A percentile compares a stretch with the other conserved stretches of the same genome.
phyloP scores from a whole-genome alignment of 495 filamentous ascomycete species.

The Penicillium diatomitis region DNA sequence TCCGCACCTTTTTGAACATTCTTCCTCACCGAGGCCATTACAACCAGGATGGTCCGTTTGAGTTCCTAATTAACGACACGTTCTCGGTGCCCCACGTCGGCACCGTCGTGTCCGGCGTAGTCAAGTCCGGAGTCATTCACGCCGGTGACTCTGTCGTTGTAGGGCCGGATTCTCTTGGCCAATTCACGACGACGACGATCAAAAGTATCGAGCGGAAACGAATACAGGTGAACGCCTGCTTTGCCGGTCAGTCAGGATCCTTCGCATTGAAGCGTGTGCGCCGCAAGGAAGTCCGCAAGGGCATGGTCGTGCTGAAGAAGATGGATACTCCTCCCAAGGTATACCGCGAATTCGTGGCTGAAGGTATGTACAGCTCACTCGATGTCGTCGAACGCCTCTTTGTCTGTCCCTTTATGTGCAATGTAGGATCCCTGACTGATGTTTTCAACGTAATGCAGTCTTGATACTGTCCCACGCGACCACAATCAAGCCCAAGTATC shows the following conservation, averaged over 20 bases:
- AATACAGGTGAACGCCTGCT: conserved; percentile 79
- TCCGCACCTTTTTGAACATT: conserved; percentile 90
- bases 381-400: too few relatives aligned
- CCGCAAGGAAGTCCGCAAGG: conserved; percentile 91
- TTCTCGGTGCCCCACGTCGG: conserved; percentile 98
- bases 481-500: conserved; percentile 97
- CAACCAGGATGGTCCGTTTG: conserved; percentile 77
- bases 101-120: conserved; percentile 90
- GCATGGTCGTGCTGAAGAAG: conserved; percentile 94
- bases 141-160: conserved; percentile 83
- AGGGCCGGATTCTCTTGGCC: conserved; percentile 84
- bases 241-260: conserved; percentile 85
- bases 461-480: conserved; percentile 93
- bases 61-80: conserved; percentile 94
- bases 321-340: conserved; percentile 67
- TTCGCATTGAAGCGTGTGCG: conserved; percentile 82
- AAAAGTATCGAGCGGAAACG: conserved; percentile 93
- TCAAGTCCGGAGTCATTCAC: conserved; percentile 77
- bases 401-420: too few relatives aligned
- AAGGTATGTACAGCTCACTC: conserved; percentile 43
- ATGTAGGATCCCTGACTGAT: too few relatives aligned
- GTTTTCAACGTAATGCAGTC: conserved; percentile 39
- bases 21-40: conserved; percentile 93
- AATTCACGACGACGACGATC: conserved; percentile 83
- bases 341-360: conserved; percentile 85